Evolutionary conservation across 345 rosid genomes (phyloP).

Genomic region (Populus nigra): DNA sequence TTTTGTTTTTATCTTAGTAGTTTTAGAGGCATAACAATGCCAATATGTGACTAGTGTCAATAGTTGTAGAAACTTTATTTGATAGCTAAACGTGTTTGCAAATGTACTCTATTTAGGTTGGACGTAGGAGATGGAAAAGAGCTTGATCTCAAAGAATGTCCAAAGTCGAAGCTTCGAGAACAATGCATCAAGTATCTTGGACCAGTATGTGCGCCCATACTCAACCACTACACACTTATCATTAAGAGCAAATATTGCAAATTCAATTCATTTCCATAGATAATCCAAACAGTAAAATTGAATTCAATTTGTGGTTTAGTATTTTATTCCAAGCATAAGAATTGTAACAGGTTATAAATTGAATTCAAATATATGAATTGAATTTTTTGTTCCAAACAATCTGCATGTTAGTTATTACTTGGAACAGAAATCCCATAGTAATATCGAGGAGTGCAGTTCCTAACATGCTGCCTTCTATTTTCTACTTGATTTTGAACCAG

Average conservation of each 20-base stretch:
- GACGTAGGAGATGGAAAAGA: constrained; percentile 87
- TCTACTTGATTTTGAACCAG: constrained; percentile 35
- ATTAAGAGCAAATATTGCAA: no score
- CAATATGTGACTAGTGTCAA: not conserved
- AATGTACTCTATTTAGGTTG: constrained; percentile 50
- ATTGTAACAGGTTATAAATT: no score
- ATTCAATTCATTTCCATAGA: no score
- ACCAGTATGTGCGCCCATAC: constrained; percentile 53
- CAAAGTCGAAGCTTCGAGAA: constrained; percentile 62
- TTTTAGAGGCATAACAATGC: not conserved
- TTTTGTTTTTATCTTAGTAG: not conserved
- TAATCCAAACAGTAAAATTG: no score
- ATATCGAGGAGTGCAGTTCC: constrained; percentile 4
- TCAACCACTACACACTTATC: not conserved
- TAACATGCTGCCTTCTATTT: not conserved
- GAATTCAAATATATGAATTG: no score
- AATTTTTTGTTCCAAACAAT: no score
- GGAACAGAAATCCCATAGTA: not conserved
- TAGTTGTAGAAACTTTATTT: no score
- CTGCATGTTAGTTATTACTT: not conserved
- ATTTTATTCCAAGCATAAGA: no score
- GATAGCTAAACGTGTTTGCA: constrained; percentile 3
- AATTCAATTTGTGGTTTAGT: no score
- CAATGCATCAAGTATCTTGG: constrained; percentile 90
- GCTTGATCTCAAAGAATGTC: constrained; percentile 58